A percentile compares a stretch with the other conserved stretches of the same genome.
Evolutionary conservation across 176 grass and related monocot genomes (phyloP).

Genomic region (Puccinellia tenuiflora): DNA sequence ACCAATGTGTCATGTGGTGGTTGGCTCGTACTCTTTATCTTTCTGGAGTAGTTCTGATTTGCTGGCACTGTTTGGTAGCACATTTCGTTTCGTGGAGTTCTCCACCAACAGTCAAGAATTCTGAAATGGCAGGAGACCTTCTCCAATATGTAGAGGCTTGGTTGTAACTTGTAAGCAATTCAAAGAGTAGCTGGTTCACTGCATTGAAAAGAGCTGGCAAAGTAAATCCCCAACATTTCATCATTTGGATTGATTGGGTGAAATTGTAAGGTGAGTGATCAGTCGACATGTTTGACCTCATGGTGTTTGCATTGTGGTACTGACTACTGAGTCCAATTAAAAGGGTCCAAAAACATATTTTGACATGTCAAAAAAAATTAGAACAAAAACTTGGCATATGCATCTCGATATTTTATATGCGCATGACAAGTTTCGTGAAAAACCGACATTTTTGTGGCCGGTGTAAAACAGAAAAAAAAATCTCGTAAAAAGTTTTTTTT

Average conservation of each 20-base stretch:
- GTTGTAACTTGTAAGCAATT: background rate
- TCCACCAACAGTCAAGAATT: background rate
- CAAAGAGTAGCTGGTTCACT: background rate
- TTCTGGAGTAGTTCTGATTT: background rate
- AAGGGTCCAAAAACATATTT: too few relatives aligned
- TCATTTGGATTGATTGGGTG: background rate
- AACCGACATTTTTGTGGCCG: too few relatives aligned
- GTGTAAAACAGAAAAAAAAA: too few relatives aligned
- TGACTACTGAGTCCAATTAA: too few relatives aligned
- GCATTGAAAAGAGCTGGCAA: background rate
- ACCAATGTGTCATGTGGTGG: constrained; percentile 27
- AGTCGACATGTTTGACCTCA: background rate
- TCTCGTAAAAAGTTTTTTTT: too few relatives aligned
- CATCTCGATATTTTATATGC: too few relatives aligned
- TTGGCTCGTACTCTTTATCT: background rate
- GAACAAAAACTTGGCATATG: too few relatives aligned
- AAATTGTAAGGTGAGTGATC: background rate
- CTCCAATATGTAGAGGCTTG: background rate
- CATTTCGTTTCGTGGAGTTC: background rate
- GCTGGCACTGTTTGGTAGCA: background rate
- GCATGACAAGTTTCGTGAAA: too few relatives aligned
- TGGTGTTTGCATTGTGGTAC: background rate
- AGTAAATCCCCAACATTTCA: background rate
- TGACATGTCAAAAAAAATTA: too few relatives aligned
- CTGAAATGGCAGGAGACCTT: background rate